These are phyloP conservation scores for Peronosclerospora sorghi DNA, from an alignment of 352 stramenopile genomes.

Conservation along the genomic window DNA sequence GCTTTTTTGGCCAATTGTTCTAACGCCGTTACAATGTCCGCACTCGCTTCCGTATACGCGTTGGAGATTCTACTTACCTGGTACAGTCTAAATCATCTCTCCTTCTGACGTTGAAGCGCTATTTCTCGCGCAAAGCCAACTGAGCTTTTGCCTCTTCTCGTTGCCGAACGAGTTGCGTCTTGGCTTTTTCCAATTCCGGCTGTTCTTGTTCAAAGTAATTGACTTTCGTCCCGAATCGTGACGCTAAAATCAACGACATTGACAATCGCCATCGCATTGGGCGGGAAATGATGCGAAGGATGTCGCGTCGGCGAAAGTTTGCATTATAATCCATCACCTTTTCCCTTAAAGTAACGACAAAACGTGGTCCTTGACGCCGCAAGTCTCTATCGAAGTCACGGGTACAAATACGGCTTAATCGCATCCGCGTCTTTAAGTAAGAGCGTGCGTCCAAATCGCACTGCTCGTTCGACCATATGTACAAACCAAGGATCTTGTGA, in stretches of 20 bases:
- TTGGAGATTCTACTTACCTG: conserved; percentile 89
- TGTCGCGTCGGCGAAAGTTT: conserved; percentile 90
- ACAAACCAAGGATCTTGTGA: conserved; percentile 82
- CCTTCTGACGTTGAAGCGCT: conserved; percentile 91
- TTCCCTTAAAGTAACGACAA: conserved; percentile 84
- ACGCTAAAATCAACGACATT: conserved; percentile 94
- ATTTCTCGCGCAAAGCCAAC: conserved; percentile 87
- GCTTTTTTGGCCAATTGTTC: conserved; percentile 83
- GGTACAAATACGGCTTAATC: conserved; percentile 90
- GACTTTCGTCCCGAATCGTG: conserved; percentile 87
- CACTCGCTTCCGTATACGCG: conserved; percentile 88
- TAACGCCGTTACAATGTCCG: conserved; percentile 86
- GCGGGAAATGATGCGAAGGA: conserved; percentile 75
- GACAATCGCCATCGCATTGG: conserved; percentile 84
- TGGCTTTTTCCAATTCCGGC: conserved; percentile 89
- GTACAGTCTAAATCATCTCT: conserved; percentile 94
- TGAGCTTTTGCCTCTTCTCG: conserved; percentile 94
- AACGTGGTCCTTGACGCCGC: conserved; percentile 85
- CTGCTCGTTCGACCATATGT: conserved; percentile 88
- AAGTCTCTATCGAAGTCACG: conserved; percentile 86
- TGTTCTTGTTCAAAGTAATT: conserved; percentile 93
- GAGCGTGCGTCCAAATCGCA: conserved; percentile 94
- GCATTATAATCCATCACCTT: conserved; percentile 93
- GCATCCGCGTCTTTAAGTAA: conserved; percentile 88
- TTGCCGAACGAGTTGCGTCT: conserved; percentile 84